These are phyloP conservation scores for Litchi chinensis DNA, from an alignment of 345 rosid genomes.

Conservation along the genomic window DNA sequence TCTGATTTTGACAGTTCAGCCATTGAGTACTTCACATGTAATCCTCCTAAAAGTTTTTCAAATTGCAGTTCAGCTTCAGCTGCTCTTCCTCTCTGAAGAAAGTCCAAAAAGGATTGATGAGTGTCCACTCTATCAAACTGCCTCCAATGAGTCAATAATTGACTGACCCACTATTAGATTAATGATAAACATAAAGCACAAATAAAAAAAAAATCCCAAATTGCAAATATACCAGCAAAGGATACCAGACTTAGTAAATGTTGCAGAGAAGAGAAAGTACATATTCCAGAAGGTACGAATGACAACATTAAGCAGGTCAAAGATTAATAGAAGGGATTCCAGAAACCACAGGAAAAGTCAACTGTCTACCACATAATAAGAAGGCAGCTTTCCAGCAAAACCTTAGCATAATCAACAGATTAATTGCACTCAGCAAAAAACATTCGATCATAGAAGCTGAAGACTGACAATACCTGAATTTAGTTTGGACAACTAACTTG, in stretches of 20 bases:
- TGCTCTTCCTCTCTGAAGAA: slow-evolving; percentile 73
- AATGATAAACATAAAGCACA: background rate
- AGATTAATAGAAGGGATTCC: background rate
- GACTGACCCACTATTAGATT: background rate
- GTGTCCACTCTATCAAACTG: slow-evolving; percentile 7
- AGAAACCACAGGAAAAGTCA: background rate
- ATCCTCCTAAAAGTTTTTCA: slow-evolving; percentile 80
- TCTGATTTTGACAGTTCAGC: slow-evolving; percentile 74
- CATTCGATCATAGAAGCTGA: background rate
- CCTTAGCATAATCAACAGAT: background rate
- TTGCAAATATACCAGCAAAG: background rate
- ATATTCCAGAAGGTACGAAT: background rate
- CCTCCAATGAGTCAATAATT: background rate
- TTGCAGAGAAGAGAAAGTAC: background rate
- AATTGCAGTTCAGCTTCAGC: slow-evolving; percentile 84
- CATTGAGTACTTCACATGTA: slow-evolving; percentile 73
- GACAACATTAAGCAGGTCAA: background rate
- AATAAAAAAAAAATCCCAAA: background rate
- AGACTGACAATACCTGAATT: background rate
- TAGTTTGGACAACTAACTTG: background rate
- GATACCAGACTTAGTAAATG: background rate
- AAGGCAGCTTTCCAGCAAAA: slow-evolving; percentile 1
- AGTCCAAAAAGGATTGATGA: slow-evolving; percentile 14
- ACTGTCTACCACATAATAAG: background rate
- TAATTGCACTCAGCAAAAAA: background rate